phyloP scores from a whole-genome alignment of 1,284 basidiomycete species.

The Ceratobasidium sp. region DNA sequence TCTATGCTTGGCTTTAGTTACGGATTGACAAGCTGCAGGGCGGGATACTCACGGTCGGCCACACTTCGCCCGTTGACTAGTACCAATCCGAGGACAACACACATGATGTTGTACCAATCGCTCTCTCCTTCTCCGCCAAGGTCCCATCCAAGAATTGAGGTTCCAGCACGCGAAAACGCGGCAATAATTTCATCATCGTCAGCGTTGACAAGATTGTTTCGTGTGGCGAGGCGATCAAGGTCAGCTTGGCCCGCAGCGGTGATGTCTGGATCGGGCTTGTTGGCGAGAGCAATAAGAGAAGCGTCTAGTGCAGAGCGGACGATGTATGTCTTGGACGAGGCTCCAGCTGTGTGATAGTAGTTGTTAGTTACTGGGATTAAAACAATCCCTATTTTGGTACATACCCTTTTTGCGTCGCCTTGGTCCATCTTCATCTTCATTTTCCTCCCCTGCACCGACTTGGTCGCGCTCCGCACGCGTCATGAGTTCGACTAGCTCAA shows the following conservation, averaged over 20 bases:
- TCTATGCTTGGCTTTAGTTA: slow-evolving; percentile 55
- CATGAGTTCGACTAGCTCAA: slow-evolving; percentile 82
- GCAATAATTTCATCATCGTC: slow-evolving; percentile 60
- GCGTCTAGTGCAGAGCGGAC: slow-evolving; percentile 75
- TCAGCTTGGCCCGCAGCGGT: slow-evolving; percentile 65
- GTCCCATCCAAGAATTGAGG: slow-evolving; percentile 50
- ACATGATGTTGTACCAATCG: slow-evolving; percentile 62
- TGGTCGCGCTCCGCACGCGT: slow-evolving; percentile 69
- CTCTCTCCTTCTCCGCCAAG: slow-evolving; percentile 48
- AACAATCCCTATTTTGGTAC: slow-evolving; percentile 28
- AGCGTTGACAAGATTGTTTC: slow-evolving; percentile 49
- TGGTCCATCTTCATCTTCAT: slow-evolving; percentile 58
- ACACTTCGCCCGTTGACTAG: slow-evolving; percentile 77
- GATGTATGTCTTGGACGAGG: slow-evolving; percentile 78
- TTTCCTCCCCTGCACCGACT: slow-evolving; percentile 57
- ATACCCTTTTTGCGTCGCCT: slow-evolving; percentile 67
- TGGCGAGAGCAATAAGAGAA: slow-evolving; percentile 70
- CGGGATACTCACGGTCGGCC: slow-evolving; percentile 69
- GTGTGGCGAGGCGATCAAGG: slow-evolving; percentile 58
- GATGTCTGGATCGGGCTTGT: slow-evolving; percentile 68
- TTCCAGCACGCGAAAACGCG: slow-evolving; percentile 34
- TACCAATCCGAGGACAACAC: slow-evolving; percentile 78
- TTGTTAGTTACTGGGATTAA: neutral
- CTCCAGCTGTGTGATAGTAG: slow-evolving; percentile 59
- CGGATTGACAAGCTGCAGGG: neutral